These are phyloP conservation scores for Vanrija humicola DNA, from an alignment of 1,284 basidiomycete species.

Conservation along the genomic window DNA sequence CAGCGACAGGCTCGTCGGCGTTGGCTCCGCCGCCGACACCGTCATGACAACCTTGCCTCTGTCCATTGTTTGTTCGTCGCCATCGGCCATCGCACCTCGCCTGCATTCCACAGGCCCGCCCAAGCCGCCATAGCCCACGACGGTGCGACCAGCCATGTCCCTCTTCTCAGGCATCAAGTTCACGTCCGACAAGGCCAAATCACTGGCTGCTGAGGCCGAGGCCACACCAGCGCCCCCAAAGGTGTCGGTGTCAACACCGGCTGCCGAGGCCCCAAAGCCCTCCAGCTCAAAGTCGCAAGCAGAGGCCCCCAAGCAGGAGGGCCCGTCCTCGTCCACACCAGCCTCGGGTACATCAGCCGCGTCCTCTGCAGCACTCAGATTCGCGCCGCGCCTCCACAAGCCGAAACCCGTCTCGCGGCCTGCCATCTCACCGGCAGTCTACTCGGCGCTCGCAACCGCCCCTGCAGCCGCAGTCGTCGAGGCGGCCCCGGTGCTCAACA, in stretches of 20 bases:
- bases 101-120: too few species aligned
- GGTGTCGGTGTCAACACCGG: background rate
- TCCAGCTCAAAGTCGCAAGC: background rate
- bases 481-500: conserved; percentile 6
- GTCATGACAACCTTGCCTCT: background rate
- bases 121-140: background rate
- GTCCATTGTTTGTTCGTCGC: too few species aligned
- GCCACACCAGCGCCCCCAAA: background rate
- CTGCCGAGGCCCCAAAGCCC: background rate
- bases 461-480: background rate
- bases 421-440: background rate
- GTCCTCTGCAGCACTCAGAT: conserved; percentile 26
- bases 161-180: conserved; percentile 47
- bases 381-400: conserved; percentile 41
- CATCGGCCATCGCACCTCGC: too few species aligned
- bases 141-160: conserved; percentile 26
- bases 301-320: background rate
- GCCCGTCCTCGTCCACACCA: background rate
- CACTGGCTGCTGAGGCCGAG: conserved; percentile 14
- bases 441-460: too few species aligned
- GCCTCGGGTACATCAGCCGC: background rate
- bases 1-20: background rate
- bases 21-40: background rate
- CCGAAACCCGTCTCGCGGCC: conserved; percentile 21
- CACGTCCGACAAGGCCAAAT: conserved; percentile 17